Evolutionary conservation across 345 rosid genomes (phyloP), one percentile per base, ranked within the genome.

Genomic region (Sonneratia alba): DNA sequence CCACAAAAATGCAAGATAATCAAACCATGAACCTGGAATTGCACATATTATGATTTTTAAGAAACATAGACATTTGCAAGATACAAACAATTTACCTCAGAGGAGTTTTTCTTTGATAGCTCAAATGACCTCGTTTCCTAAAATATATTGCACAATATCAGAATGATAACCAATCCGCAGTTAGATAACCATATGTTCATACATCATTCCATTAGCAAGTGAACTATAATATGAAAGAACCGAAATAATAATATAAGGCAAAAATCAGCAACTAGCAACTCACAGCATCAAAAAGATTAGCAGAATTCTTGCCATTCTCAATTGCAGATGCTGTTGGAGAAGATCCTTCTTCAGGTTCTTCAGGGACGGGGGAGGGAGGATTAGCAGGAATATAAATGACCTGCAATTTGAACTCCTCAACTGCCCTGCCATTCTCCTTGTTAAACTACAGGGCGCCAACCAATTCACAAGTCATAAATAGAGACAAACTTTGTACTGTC

Each of bases 301-400:
- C 73, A 76, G 83, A 69, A 65, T 74, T 81, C 77, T 75, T 73
- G 37, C 85, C 93, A 70, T 83, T 78, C 62, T 86, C 97, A 65
- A 66, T 82, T 21, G 65, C 70, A 47, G 94, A 87, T 66, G 83
- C 77, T 64, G 79, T 82, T 2, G 97, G 93, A 67, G 96, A 85
- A 67, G 83, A 79, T 69, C 87, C 97, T 87, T 93, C 98, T 68
- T 93, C 98, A 74, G 97, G 80, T 68, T 89, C 97, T 83, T 91
- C 98, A 0, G 97, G 91, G 64, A 93, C 96, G 63, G 97, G 93
- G 1, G 93, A 91, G 13, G 96, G 97, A 6, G 91, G 98, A 77
- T 91, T 89, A 12, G 90, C 92, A 36, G 91, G 92, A 73, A 89
- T 83, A 79, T 89, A 93, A 48, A 84, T 77, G 47, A 93, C 96